These are phyloP conservation scores for Herpetomonas muscarum DNA, from an alignment of 208 protist species.

Conservation along the genomic window DNA sequence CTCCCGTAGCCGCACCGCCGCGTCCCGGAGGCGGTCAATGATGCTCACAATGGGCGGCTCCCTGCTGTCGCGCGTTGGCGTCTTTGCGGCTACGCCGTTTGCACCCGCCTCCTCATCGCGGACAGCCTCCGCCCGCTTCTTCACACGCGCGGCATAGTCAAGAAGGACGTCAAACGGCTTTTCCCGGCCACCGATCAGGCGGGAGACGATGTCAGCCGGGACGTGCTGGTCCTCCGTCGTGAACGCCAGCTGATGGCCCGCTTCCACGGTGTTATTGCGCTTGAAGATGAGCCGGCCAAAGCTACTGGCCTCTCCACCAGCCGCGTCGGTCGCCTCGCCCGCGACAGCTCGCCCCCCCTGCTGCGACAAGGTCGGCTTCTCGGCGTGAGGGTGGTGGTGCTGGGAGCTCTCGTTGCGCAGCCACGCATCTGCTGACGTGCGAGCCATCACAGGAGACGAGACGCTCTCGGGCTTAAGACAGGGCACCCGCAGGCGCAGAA, in stretches of 20 bases:
- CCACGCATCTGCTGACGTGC: not conserved
- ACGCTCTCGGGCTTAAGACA: slow-evolving; percentile 9
- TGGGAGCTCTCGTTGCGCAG: no score
- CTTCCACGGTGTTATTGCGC: slow-evolving; percentile 55
- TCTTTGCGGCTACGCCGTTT: not conserved
- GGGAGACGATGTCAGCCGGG: slow-evolving; percentile 31
- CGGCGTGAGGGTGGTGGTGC: no score
- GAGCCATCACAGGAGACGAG: not conserved
- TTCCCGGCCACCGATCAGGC: slow-evolving; percentile 13
- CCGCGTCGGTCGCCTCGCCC: no score
- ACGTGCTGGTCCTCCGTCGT: slow-evolving; percentile 40
- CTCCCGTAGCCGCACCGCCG: no score
- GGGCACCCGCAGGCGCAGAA: slow-evolving; percentile 68
- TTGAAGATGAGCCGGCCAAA: slow-evolving; percentile 56
- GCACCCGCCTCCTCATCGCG: not conserved
- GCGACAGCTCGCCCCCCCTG: no score
- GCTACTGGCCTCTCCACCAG: no score
- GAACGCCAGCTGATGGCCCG: slow-evolving; percentile 64
- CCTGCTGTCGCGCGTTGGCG: no score
- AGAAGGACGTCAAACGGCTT: slow-evolving; percentile 19
- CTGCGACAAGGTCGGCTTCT: no score
- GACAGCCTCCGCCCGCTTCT: not conserved
- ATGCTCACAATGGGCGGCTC: no score
- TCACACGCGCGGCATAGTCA: slow-evolving; percentile 5
- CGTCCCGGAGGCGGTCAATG: no score